Base-by-base conservation (phyloP, 768 basidiomycete species). In the Tylopilus sp. region DNA sequence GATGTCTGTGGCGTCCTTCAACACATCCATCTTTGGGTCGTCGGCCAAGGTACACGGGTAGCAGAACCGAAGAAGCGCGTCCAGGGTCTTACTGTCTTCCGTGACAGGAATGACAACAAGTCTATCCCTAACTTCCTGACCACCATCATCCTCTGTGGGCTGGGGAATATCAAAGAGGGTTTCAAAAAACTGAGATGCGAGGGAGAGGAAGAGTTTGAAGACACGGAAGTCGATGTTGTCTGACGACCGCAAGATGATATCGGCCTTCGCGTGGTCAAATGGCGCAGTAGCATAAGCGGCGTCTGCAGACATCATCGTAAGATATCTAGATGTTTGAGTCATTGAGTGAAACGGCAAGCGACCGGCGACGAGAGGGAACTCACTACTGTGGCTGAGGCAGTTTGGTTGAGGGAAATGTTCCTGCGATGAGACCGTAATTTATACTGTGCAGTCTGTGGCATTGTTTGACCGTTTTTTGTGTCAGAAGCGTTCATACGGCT, bases 161-260 rank as follows among this genome's bases (percentile, higher is more conserved):
- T 72, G 65, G 10, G 68, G 66, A 6, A 72, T 55, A 22, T 57
- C 34, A 41, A 74, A 69, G 57, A 45, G 45, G 14, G 40, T 24
- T 16, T 45, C 45, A 16, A 45, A 45, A 22, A 74, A 61, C 0
- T 68, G 61, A 16, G 73, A 74, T 2, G 70, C 62, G 12, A 70
- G 61, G 19, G 66, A 45, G 43, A 45, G 43, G 29, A 45, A 45
- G 3, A 45, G 29, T 14, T 31, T 45, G 29, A 45, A 45, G 43
- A 45, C 43, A 14, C 45, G 45, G 4, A 45, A 45, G 14, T 45
- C 30, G 45, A 29, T 17, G 47, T 48, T 38, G 37, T 48, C 47
- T 4, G 47, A 48, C n/a, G 47, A 29, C 21, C 47, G 47, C 19
- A 48, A n/a, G 25, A 37, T 58, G 41, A 68, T 29, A 19, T 65